Percentiles rank a stretch among this genome's conserved stretches.
Conservation (phyloP, 495 filamentous ascomycete genomes). For the Xanthoparmelia taractica region DNA sequence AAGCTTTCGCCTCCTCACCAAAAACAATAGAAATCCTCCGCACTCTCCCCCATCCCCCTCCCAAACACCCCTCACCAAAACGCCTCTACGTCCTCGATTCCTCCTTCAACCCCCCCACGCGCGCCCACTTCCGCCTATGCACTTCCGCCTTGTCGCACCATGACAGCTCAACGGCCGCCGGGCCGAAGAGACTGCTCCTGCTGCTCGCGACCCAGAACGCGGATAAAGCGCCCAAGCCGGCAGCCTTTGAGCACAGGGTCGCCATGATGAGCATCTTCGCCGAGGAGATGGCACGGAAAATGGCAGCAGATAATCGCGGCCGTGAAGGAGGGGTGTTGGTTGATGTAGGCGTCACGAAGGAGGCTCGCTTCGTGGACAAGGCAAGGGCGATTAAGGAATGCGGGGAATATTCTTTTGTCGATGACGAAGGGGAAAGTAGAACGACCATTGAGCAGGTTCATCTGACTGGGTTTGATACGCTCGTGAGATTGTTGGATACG, state of each 20-base stretch:
- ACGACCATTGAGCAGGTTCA: conserved; percentile 55
- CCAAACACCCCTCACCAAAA: conserved; percentile 29
- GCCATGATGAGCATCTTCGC: conserved; percentile 83
- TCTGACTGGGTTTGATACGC: conserved; percentile 80
- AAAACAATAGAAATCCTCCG: conserved; percentile 53
- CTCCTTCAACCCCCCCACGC: conserved; percentile 89
- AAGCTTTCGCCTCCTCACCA: conserved; percentile 49
- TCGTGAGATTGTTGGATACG: conserved; percentile 71
- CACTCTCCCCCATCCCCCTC: conserved; percentile 37
- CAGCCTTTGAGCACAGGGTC: conserved; percentile 70
- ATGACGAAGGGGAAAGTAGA: neutral
- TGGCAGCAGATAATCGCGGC: conserved; percentile 18
- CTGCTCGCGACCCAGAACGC: conserved; percentile 87
- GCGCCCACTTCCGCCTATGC: conserved; percentile 72
- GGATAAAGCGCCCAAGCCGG: conserved; percentile 82
- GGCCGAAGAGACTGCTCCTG: conserved; percentile 57
- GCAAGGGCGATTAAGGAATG: conserved; percentile 54
- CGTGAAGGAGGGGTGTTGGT: conserved; percentile 16
- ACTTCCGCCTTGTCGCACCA: conserved; percentile 55
- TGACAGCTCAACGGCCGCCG: conserved; percentile 28
- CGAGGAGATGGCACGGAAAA: conserved; percentile 44
- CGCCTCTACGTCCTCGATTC: conserved; percentile 83
- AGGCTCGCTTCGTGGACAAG: conserved; percentile 83
- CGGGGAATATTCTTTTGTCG: conserved; percentile 22
- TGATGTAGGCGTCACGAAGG: conserved; percentile 75